Evolutionary conservation across 495 filamentous ascomycete genomes (phyloP).

Genomic region (Tirmania nivea): DNA sequence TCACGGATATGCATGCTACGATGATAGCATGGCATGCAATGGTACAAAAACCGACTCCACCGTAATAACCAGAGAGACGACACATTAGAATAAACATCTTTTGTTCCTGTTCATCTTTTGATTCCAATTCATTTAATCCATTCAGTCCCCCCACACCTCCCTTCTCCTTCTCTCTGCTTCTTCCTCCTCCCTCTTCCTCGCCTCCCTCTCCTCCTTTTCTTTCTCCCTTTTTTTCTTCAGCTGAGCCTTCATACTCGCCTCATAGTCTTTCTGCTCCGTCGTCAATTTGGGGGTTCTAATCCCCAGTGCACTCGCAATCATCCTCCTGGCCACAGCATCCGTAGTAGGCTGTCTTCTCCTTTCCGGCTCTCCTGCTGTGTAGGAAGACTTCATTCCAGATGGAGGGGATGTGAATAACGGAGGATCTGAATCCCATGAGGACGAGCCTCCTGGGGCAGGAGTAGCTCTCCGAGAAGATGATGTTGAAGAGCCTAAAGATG

Average conservation of each 20-base stretch:
- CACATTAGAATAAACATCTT: too few species aligned
- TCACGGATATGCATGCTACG: too few species aligned
- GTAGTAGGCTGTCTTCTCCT: slow-evolving; percentile 42
- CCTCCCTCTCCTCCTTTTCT: slow-evolving; percentile 32
- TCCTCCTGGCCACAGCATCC: slow-evolving; percentile 64
- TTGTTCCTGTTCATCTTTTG: too few species aligned
- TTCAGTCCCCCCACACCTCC: slow-evolving; percentile 61
- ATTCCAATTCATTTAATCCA: too few species aligned
- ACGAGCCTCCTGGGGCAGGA: slow-evolving; percentile 7
- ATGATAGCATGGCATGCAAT: too few species aligned
- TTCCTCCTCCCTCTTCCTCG: slow-evolving; percentile 29
- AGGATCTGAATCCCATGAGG: not conserved
- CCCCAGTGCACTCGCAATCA: slow-evolving; percentile 80
- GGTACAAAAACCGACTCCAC: too few species aligned
- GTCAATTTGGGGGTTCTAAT: slow-evolving; percentile 50
- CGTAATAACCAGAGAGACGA: too few species aligned
- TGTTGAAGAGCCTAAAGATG: slow-evolving; percentile 40
- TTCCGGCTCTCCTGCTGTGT: slow-evolving; percentile 4
- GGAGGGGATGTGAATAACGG: slow-evolving; percentile 9
- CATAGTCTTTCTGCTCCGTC: slow-evolving; percentile 76
- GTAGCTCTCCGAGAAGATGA: slow-evolving; percentile 24
- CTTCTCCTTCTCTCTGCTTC: slow-evolving; percentile 49
- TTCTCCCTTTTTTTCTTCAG: slow-evolving; percentile 48
- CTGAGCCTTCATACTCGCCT: slow-evolving; percentile 61
- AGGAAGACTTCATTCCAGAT: slow-evolving; percentile 14